Conservation (phyloP, 495 filamentous ascomycete genomes). For the Annulohypoxylon moriforme region DNA sequence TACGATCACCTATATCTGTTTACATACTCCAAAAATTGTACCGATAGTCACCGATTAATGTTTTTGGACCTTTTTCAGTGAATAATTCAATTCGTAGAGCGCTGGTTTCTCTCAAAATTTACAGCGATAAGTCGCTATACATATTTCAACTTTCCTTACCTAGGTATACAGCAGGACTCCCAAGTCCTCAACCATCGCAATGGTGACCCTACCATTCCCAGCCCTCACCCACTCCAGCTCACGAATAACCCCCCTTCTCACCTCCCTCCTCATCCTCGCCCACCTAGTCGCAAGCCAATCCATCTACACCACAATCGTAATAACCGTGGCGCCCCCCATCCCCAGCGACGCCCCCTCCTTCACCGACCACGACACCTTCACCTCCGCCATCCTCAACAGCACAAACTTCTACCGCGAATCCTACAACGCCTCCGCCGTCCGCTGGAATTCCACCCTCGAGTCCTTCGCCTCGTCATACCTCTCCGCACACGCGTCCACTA, state of each 20-base stretch:
- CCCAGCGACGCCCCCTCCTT: constrained; percentile 58
- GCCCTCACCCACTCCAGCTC: neutral
- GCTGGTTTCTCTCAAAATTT: constrained; percentile 4
- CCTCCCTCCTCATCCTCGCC: constrained; percentile 13
- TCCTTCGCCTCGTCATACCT: constrained; percentile 61
- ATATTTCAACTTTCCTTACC: neutral
- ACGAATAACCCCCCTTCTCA: neutral
- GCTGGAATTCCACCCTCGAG: constrained; percentile 74
- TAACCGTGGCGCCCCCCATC: constrained; percentile 45
- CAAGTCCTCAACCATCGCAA: neutral
- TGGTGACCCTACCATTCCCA: neutral
- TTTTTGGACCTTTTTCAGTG: neutral
- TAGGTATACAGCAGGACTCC: neutral
- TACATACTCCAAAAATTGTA: neutral
- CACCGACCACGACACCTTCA: constrained; percentile 61
- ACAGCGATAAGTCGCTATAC: neutral
- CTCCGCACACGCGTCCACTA: neutral
- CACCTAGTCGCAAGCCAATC: constrained; percentile 36
- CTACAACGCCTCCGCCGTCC: constrained; percentile 70
- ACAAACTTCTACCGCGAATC: constrained; percentile 74
- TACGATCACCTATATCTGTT: constrained; percentile 1
- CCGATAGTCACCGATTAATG: neutral
- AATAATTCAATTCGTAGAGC: neutral
- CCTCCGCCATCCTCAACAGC: constrained; percentile 68
- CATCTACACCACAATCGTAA: constrained; percentile 32